Evolutionary conservation across 208 protist species (phyloP), one percentile per base, ranked within the genome.

Genomic region (Lotmaria passim): DNA sequence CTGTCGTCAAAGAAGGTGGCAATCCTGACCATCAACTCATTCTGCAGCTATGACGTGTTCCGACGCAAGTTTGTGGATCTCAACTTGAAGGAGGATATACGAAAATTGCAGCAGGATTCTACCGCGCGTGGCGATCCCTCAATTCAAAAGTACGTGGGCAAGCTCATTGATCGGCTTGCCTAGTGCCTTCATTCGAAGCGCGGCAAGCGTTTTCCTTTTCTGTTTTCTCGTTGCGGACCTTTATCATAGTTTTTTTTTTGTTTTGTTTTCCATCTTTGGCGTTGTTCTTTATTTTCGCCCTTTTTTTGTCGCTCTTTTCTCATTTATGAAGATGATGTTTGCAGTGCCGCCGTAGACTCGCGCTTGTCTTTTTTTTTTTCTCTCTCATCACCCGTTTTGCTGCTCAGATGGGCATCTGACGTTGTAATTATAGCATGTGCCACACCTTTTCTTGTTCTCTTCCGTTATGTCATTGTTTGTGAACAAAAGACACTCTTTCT

Each of bases 1-100:
- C 24, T 77, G 24, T 48, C 69, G 6, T 65, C 90, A 33, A 92
- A 87, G 66, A 93, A 93, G 68, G 94, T 96, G 31, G 85, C 89
- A 10, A 72, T 97, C 31, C 89, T 97, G 30, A 94, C 94, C 1
- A 79, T 98, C 33, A 94, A 90, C 52, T 93, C 95, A 15, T 96
- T 98, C 50, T 97, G 90, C 65, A 47, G 62, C n/a, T 96, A 97
- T 67, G 78, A 94, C 10, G 64, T 95, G 15, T 97, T 94, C 52
- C 73, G 82, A 21, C 59, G 57, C 17, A 78, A 75, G 26, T 89
- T 98, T 66, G 36, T 93, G 28, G 33, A 59, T 30, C 63, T 88
- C 31, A 82, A 86, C 7, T 63, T 97, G 33, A 60, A 69, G 33
- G 64, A 80, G 51, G 73, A 83, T 43, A 86, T 97, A 34, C 63